Base-by-base conservation (phyloP, 2,329 filamentous ascomycete genomes). In the Pseudocercospora vitis region DNA sequence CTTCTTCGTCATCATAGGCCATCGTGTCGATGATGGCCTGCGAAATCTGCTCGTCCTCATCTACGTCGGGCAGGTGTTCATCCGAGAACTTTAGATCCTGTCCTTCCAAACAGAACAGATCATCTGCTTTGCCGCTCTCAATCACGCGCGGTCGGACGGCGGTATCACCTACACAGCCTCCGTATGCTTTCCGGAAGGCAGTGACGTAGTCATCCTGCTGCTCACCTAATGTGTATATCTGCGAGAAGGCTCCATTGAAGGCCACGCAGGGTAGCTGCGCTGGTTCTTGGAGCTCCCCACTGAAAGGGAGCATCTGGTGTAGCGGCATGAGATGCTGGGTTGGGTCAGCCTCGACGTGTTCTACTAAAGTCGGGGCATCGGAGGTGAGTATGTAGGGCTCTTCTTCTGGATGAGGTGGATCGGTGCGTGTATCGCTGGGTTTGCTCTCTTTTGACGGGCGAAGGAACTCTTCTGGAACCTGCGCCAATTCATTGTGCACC, bases 401-500 rank as follows among this genome's bases (percentile, higher is more conserved):
- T 6, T 58, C 56, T 31, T 60, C 57, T 1, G 47, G 46, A 7
- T 40, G 46, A 9, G 50, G 39, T 7, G 40, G 16, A 12, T 39
- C 5, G 5, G 50, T 44, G 8, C 11, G 33, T 14, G 40, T 32
- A n/a, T 51, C 51, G 7, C 52, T 52, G 4, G 52, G 50, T 32
- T 52, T 45, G 9, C 19, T 44, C 5, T 54, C 21, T 5, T 33
- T 35, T 2, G 37, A 19, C 24, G 55, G 40, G 32, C 53, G 52
- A 28, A 48, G 8, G 54, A 73, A 83, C 63, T 84, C 91, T 69
- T 96, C 90, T 0, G 91, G 91, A 1, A 78, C 67, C 32, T 82
- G 80, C 55, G 83, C 84, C 4, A 95, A 73, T 60, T 96, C 91
- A 55, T 80, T 83, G 69, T 96, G 91, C 0, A 92, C 75, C 0